phyloP scores from a whole-genome alignment of 2,329 filamentous ascomycete species.

The Chaetoscypha palmicola region DNA sequence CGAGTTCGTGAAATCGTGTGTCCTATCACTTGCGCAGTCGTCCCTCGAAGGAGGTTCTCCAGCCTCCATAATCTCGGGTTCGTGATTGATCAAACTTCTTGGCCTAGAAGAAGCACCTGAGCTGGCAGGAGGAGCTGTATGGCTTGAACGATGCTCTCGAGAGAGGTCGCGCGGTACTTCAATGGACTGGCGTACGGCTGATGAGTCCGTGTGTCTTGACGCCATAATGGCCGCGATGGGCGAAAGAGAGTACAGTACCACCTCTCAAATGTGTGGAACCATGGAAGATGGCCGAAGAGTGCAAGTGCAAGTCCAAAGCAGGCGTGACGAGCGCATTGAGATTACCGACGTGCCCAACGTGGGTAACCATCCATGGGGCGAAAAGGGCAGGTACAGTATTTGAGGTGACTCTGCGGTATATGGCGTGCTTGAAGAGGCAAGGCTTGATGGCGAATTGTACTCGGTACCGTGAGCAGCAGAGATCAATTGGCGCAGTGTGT shows the following conservation, averaged over 20 bases:
- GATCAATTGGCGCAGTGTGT: background rate
- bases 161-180: slow-evolving; percentile 20
- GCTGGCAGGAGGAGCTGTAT: background rate
- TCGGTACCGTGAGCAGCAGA: background rate
- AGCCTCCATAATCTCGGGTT: slow-evolving; percentile 7
- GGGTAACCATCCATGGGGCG: slow-evolving; percentile 3
- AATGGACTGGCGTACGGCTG: slow-evolving; percentile 22
- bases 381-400: slow-evolving; percentile 2
- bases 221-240: slow-evolving; percentile 17
- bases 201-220: slow-evolving; percentile 20
- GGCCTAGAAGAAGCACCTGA: slow-evolving; percentile 12
- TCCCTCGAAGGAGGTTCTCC: slow-evolving; percentile 23
- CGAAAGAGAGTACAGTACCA: background rate
- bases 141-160: slow-evolving; percentile 1
- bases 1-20: slow-evolving; percentile 18
- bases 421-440: slow-evolving; percentile 16
- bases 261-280: background rate
- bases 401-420: slow-evolving; percentile 18
- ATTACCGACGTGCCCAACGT: background rate
- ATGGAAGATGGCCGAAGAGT: background rate
- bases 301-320: background rate
- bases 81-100: slow-evolving; percentile 12
- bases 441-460: slow-evolving; percentile 4
- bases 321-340: slow-evolving; percentile 5
- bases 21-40: slow-evolving; percentile 19